Base-by-base conservation (phyloP, 352 stramenopile species). In the Pythium phragmiticola region DNA sequence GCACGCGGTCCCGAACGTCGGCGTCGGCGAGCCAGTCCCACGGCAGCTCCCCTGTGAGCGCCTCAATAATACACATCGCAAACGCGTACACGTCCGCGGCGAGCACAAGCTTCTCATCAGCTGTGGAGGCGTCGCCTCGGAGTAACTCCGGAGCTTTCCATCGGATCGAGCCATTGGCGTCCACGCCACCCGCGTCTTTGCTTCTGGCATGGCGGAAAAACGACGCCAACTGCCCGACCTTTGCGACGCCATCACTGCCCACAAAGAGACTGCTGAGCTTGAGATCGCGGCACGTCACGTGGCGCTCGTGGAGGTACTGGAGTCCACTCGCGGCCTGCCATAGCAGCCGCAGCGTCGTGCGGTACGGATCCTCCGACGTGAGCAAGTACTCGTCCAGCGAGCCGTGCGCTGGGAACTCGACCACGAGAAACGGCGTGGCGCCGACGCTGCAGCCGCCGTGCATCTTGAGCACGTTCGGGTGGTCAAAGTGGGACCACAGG, bases 11-110 rank as follows among this genome's bases (percentile, higher is more conserved):
- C 11, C 74, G 75, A 23, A 90, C 69, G 21, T 75, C 57, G 0
- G 73, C 53, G 46, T 92, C 80, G 12, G 70, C 61, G 26, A 82
- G 48, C 56, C 83, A 81, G 0, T 80, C 80, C 75, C 75, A 90
- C 1, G 82, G 82, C n/a, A 89, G 49, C 26, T 89, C 80, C 16
- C 80, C 76, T 5, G 75, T 74, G 9, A 87, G 34, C 0, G 80
- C 82, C 59, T 92, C 82, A 39, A 89, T 21, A 14, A 89, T 55
- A 17, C 75, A 87, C 76, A 92, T 85, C 33, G 77, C 82, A 53
- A 92, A 77, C 7, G 78, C 72, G 57, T 87, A 92, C 23, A 92
- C 73, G 47, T 92, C 82, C 11, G 72, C 73, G 2, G 77, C 74
- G 16, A 77, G 56, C 12, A n/a, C 45, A 8, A 23, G 65, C 65